Base-by-base conservation (phyloP, 768 basidiomycete genomes). In the Leccinellum luteum region DNA sequence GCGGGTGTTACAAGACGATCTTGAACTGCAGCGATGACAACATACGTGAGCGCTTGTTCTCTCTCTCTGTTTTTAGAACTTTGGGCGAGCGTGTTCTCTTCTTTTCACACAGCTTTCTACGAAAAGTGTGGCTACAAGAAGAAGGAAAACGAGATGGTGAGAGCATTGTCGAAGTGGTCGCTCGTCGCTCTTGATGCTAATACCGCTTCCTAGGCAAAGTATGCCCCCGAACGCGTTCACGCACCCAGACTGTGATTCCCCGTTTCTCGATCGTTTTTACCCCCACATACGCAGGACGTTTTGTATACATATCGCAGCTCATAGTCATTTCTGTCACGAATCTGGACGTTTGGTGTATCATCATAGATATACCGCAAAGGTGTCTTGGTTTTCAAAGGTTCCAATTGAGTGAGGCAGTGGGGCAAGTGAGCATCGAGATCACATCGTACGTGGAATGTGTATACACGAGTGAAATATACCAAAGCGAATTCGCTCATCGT, bases 1-100 rank as follows among this genome's bases (percentile, higher is more conserved):
- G 78, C 59, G 86, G 95, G 47, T 82, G 90, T 73, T 99, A 98
- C 78, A 99, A 99, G 86, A 94, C 94, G 15, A 98, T 99, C 65
- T 75, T 99, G 69, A 96, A 99, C 72, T 99, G 97, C 71, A 92
- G 82, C 69, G 85, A 92, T 59, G 79, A 80, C 54, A 99, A 99
- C 65, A 88, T 94, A 60, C 90, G 96, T 98, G 69, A 74, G 94
- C 85, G 34, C 23, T 21, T 43, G 17, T 17, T 43, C 23, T 23
- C 21, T 23, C n/a, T 12, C 34, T 35, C 58, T 27, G 48, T 51
- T 49, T 6, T 14, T 48, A 58, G 38, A 17, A 32, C n/a, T 35
- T 35, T 8, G 48, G 53, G 52, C 64, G 43, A 69, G 35, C 21
- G 4, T 31, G 25, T 25, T 25, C 25, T n/a, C 34, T 25, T 15